Conservation (phyloP, 2,329 filamentous ascomycete genomes). For the Amylocarpus encephaloides region DNA sequence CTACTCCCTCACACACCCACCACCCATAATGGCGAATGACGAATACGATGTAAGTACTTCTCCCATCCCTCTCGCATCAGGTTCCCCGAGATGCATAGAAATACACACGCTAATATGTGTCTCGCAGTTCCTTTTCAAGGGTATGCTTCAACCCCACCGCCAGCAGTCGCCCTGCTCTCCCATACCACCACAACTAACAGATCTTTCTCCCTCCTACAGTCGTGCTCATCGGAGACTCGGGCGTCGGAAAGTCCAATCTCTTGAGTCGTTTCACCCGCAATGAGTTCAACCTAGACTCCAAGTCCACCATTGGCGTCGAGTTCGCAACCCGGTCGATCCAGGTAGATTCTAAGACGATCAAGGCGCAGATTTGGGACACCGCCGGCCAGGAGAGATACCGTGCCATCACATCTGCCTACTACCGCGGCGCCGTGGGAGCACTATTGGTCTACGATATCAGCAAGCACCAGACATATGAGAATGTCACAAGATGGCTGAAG, state of each 20-base stretch:
- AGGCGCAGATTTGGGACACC: conserved; percentile 99
- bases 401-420: conserved; percentile 98
- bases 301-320: conserved; percentile 99
- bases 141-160: conserved; percentile 42
- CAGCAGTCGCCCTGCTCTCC: conserved; percentile 20
- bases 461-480: conserved; percentile 99
- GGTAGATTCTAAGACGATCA: conserved; percentile 99
- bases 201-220: conserved; percentile 47
- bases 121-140: conserved; percentile 95
- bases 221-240: conserved; percentile 97
- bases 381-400: conserved; percentile 98
- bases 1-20: conserved; percentile 23
- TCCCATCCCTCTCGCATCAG: conserved; percentile 16
- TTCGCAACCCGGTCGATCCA: conserved; percentile 98
- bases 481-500: conserved; percentile 98
- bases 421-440: conserved; percentile 93
- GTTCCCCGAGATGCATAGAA: conserved; percentile 23
- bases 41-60: conserved; percentile 87
- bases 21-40: conserved; percentile 88
- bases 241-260: conserved; percentile 99
- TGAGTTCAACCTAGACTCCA: conserved; percentile 99
- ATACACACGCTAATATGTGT: conserved; percentile 30
- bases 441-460: conserved; percentile 99
- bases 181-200: conserved; percentile 24
- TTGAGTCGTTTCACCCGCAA: conserved; percentile 99